Conservation (phyloP, 2,329 filamentous ascomycete genomes). For the Pseudogymnoascus sp. region DNA sequence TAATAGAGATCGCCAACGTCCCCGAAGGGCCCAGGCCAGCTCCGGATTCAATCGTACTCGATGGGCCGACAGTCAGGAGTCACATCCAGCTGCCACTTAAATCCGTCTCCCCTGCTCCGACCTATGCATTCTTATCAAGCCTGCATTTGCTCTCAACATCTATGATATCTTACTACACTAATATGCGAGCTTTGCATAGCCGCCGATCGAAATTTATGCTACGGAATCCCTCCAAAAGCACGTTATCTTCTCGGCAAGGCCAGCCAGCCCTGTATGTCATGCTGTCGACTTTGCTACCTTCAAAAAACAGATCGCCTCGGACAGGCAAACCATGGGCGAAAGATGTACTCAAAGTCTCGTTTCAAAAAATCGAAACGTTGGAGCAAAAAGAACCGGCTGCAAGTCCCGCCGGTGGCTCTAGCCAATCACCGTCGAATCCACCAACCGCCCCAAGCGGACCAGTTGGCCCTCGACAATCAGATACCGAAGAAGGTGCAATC, state of each 20-base stretch:
- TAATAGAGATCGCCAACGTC: constrained; percentile 44
- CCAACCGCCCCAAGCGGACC: not conserved
- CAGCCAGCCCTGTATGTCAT: constrained; percentile 23
- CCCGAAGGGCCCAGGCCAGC: constrained; percentile 9
- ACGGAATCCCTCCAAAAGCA: constrained; percentile 21
- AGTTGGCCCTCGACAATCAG: not conserved
- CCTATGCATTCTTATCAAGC: constrained; percentile 27
- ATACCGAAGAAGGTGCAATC: constrained; percentile 18
- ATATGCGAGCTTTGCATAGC: constrained; percentile 27
- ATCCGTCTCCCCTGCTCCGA: constrained; percentile 19
- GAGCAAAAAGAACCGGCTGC: not conserved
- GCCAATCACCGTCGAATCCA: not conserved
- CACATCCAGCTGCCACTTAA: constrained; percentile 22
- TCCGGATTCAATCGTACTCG: not conserved
- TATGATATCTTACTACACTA: constrained; percentile 31
- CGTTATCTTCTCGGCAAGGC: constrained; percentile 16
- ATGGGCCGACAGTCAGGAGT: constrained; percentile 17
- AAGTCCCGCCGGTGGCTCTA: not conserved
- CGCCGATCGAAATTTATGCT: constrained; percentile 21
- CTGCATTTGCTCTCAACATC: constrained; percentile 30
- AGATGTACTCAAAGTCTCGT: constrained; percentile 50
- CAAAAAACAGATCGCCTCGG: constrained; percentile 16
- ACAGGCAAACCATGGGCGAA: constrained; percentile 42
- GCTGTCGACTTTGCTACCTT: constrained; percentile 23
- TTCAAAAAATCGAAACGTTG: constrained; percentile 35